Percentiles rank a stretch among this genome's conserved stretches.
Conservation (phyloP, 768 basidiomycete genomes). For the Candolleomyces aberdarensis region DNA sequence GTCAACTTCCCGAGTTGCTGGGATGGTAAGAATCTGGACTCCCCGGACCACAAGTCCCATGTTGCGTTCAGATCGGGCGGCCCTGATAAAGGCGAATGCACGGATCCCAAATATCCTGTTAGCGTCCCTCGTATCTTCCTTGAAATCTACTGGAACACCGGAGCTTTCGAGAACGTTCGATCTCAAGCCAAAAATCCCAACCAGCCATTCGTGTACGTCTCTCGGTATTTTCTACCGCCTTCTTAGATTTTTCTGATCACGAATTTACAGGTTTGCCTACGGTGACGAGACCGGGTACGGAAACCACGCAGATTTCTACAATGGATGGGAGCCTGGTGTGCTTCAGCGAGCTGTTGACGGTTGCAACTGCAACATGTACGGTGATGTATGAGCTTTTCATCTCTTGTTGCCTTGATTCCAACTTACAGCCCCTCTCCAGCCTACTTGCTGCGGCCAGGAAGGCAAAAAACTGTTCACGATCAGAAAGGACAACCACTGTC, state of each 20-base stretch:
- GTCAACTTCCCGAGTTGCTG: slow-evolving; percentile 55
- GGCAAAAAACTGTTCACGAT: slow-evolving; percentile 38
- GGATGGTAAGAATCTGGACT: slow-evolving; percentile 53
- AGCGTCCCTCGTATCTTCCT: slow-evolving; percentile 49
- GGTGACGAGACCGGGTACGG: slow-evolving; percentile 66
- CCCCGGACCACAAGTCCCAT: slow-evolving; percentile 50
- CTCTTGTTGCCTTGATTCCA: neutral
- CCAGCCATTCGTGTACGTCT: slow-evolving; percentile 53
- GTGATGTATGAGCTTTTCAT: slow-evolving; percentile 31
- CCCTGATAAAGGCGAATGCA: slow-evolving; percentile 46
- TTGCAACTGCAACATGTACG: slow-evolving; percentile 45
- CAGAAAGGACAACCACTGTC: slow-evolving; percentile 37
- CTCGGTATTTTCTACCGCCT: neutral
- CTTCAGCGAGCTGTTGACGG: slow-evolving; percentile 53
- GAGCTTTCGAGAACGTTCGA: slow-evolving; percentile 31
- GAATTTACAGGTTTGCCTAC: slow-evolving; percentile 35
- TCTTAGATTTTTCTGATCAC: neutral
- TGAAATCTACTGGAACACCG: slow-evolving; percentile 47
- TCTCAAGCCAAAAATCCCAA: slow-evolving; percentile 42
- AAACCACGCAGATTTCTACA: slow-evolving; percentile 56
- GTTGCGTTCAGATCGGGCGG: slow-evolving; percentile 47
- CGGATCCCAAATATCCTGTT: slow-evolving; percentile 44
- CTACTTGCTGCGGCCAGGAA: slow-evolving; percentile 44
- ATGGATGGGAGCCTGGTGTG: slow-evolving; percentile 59
- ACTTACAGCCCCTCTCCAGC: slow-evolving; percentile 17